Conservation (phyloP, 352 stramenopile genomes). For the Globisporangium abappressorium region DNA sequence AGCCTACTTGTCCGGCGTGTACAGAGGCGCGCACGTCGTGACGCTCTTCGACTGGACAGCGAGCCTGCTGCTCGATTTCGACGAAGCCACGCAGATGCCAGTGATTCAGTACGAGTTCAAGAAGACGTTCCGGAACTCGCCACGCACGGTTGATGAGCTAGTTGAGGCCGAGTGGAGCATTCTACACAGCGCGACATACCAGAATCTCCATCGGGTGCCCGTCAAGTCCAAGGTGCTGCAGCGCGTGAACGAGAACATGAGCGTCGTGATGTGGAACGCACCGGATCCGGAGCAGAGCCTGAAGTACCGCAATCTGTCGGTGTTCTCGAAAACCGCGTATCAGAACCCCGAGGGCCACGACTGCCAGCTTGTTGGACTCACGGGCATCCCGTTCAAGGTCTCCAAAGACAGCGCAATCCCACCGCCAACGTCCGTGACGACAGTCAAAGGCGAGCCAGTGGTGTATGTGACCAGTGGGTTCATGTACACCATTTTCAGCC, state of each 20-base stretch:
- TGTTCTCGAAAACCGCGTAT: slow-evolving; percentile 6
- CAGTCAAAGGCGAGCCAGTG: slow-evolving; percentile 2
- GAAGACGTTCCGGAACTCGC: slow-evolving; percentile 7
- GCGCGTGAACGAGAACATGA: slow-evolving; percentile 5
- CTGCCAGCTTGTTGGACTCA: background rate
- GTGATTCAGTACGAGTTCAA: slow-evolving; percentile 11
- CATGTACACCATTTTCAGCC: background rate
- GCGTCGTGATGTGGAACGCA: slow-evolving; percentile 10
- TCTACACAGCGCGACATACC: slow-evolving; percentile 4
- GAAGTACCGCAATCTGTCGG: slow-evolving; percentile 3
- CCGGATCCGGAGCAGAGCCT: slow-evolving; percentile 6
- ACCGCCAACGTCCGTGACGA: background rate
- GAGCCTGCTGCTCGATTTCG: slow-evolving; percentile 5
- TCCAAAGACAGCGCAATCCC: background rate
- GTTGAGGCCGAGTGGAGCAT: slow-evolving; percentile 7
- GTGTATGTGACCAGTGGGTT: slow-evolving; percentile 10
- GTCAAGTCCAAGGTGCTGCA: slow-evolving; percentile 10
- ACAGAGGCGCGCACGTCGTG: background rate
- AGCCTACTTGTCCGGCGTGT: background rate
- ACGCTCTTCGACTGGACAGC: slow-evolving; percentile 8
- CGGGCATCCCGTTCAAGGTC: slow-evolving; percentile 1
- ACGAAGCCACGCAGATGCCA: slow-evolving; percentile 1
- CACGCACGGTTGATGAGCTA: background rate
- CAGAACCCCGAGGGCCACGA: slow-evolving; percentile 1
- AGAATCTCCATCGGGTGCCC: slow-evolving; percentile 7